Percentiles rank a stretch among this genome's conserved stretches.
These are phyloP conservation scores for Amylostereum chailletii DNA, from an alignment of 1,284 basidiomycete genomes.

Conservation along the genomic window DNA sequence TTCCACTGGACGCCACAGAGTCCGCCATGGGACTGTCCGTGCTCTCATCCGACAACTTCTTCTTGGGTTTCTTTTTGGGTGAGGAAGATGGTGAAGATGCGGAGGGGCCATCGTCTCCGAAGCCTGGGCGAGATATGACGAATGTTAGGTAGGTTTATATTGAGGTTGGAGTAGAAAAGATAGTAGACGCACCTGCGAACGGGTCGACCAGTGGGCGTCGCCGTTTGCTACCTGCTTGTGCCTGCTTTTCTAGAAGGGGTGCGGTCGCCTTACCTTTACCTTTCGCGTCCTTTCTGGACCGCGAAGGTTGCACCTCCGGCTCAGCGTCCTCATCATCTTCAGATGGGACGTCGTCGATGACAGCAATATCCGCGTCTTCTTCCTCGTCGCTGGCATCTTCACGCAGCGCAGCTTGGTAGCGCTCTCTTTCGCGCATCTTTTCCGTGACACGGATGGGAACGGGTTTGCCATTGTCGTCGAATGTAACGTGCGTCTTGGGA, in stretches of 20 bases:
- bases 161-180: not conserved
- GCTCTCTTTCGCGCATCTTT: slow-evolving; percentile 60
- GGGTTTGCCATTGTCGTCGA: slow-evolving; percentile 13
- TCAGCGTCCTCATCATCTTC: slow-evolving; percentile 30
- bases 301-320: slow-evolving; percentile 6
- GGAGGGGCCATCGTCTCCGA: too few relatives aligned
- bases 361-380: slow-evolving; percentile 34
- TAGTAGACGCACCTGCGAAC: slow-evolving; percentile 46
- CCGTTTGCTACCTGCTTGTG: slow-evolving; percentile 27
- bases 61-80: slow-evolving; percentile 5
- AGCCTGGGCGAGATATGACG: slow-evolving; percentile 17
- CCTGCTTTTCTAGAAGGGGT: slow-evolving; percentile 9
- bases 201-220: slow-evolving; percentile 49
- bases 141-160: not conserved
- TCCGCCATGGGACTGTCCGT: not conserved
- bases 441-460: slow-evolving; percentile 51
- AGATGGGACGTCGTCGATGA: slow-evolving; percentile 31
- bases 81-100: not conserved
- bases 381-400: slow-evolving; percentile 36
- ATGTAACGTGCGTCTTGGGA: slow-evolving; percentile 16
- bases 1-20: too few relatives aligned
- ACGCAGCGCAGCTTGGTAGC: slow-evolving; percentile 48
- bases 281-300: slow-evolving; percentile 10
- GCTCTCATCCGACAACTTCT: slow-evolving; percentile 6
- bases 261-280: slow-evolving; percentile 36